Evolutionary conservation across 1,139 yeast species (phyloP), one percentile per base, ranked within the genome.

Genomic region (Debaryomycetaceae sp.): DNA sequence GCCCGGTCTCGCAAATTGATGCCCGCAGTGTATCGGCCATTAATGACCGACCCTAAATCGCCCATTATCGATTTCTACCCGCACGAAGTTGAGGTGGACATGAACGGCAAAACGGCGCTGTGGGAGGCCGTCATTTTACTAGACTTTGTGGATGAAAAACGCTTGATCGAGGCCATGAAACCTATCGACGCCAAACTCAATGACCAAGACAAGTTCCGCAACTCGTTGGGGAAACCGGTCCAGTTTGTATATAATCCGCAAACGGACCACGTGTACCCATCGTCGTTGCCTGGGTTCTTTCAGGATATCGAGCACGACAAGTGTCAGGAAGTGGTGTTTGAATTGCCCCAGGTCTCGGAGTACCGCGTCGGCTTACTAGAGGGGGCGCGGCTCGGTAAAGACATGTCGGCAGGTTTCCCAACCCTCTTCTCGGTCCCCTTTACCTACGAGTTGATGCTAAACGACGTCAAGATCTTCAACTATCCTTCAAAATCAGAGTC

Each of bases 121-220:
- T 90, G 99, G 99, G 98, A 90, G 58, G 97, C 97, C 6, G 96
- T 90, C 32, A 95, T 90, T n/a, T 72, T 85, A 47, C 70, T 90
- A 37, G 80, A 93, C 10, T 92, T 92, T 63, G 96, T 90, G 30
- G 97, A 92, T 41, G 87, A 81, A 45, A 58, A 70, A 22, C 68
- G 90, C 37, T 65, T 90, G 35, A 58, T 81, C 30, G 73, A 65
- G 3, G 87, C 90, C 1, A 72, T 92, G 28, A 64, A 58, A 28
- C 80, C 93, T 2, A 53, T 63, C 25, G 81, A 82, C 34, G 47
- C 57, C 1, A 67, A 65, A 35, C 59, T 92, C 32, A 58, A 77
- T 1, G 68, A 79, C 0, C 87, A 73, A 26, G 98, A 92, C 49
- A 61, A 62, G 29, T 48, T 49, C 29, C 72, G 98, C 54, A 90